Evolutionary conservation across 345 rosid genomes (phyloP), one percentile per base, ranked within the genome.

Genomic region (Linum tenue): DNA sequence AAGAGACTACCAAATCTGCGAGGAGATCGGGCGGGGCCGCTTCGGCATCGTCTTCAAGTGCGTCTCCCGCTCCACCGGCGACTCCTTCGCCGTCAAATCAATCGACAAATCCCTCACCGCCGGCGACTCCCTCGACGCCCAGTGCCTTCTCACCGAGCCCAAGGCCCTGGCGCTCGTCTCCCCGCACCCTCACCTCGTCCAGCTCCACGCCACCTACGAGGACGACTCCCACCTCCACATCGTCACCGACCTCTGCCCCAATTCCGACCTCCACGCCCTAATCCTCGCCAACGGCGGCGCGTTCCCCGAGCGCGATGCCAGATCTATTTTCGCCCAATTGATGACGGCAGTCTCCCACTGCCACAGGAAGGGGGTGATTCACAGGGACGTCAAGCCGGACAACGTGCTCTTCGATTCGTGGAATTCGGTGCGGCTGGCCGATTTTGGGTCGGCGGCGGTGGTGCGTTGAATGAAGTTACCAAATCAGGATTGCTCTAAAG

Each of bases 361-460:
- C 60, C 99, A 94, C 82, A 48, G 72, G 4, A 56, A 51, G 65
- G 76, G 89, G 4, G 78, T 94, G 11, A 86, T 85, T 12, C 99
- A 94, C 39, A 75, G 95, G 0, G 99, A 94, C 40, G 71, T 88
- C 5, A 94, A 94, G 68, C 92, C 87, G 0, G 97, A 90, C 1
- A 94, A 94, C 72, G 62, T 90, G 2, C 69, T 88, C 14, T 69
- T 94, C 4, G 86, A 82, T 64, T 76, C 69, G 3, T 53, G 67
- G 60, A 75, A 41, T 6, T 55, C 40, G 1, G 53, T 86, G 55
- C 85, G 81, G 70, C 72, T 90, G 0, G 90, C 83, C 1, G 97
- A 94, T 63, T 90, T 88, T 16, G 97, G 97, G 11, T 90, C 85
- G 1, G 90, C 92, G 0, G 82, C 67, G 55, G 66, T 79, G 9